Conservation (phyloP, 2,329 filamentous ascomycete genomes). For the Fusarium decemcellulare region DNA sequence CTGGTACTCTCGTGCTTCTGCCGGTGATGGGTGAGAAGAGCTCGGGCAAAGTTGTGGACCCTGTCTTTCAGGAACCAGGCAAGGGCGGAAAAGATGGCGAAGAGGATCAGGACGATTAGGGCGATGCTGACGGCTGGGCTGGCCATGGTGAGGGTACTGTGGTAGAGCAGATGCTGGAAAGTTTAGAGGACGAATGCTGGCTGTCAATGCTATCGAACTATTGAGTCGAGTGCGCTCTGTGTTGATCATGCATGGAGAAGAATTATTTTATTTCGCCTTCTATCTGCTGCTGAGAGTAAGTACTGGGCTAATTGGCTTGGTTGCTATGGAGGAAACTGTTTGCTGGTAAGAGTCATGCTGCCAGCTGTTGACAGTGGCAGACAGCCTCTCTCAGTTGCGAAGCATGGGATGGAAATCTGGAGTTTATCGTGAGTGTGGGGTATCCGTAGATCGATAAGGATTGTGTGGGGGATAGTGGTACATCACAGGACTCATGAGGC, state of each 20-base stretch:
- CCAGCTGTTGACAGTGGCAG: conserved; percentile 22
- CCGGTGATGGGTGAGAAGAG: conserved; percentile 41
- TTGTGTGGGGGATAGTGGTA: conserved; percentile 34
- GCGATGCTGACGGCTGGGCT: conserved; percentile 50
- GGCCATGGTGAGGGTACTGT: conserved; percentile 39
- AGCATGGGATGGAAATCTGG: conserved; percentile 32
- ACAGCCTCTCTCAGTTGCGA: conserved; percentile 20
- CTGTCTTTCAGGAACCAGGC: conserved; percentile 48
- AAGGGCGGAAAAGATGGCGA: conserved; percentile 48
- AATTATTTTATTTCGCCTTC: neutral
- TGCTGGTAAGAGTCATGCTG: neutral
- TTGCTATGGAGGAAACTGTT: conserved; percentile 11
- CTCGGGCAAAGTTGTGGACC: conserved; percentile 49
- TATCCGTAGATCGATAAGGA: conserved; percentile 31
- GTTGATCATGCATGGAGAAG: neutral
- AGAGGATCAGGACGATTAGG: conserved; percentile 50
- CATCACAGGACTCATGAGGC: conserved; percentile 18
- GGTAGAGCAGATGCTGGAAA: neutral
- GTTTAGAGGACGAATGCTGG: neutral
- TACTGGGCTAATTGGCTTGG: neutral
- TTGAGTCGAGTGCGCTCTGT: neutral
- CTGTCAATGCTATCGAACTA: neutral
- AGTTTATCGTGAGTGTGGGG: conserved; percentile 40
- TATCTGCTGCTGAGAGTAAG: neutral
- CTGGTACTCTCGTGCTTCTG: conserved; percentile 11